Percentiles rank a stretch among this genome's conserved stretches.
These are phyloP conservation scores for Fagopyrum tataricum DNA, from an alignment of 148 eudicot species.

Conservation along the genomic window DNA sequence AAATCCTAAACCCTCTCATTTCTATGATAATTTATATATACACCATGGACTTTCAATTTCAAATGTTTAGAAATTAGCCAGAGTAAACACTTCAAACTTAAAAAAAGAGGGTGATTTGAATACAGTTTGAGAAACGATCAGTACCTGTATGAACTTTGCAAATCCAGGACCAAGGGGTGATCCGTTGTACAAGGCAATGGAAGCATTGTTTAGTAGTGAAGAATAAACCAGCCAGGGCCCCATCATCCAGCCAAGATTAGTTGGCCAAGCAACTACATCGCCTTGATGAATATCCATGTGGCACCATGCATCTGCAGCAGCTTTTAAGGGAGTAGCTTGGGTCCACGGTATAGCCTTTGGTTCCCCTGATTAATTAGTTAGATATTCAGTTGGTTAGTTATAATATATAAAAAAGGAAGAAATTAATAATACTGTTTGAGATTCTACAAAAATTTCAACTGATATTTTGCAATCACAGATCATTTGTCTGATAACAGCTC, in stretches of 20 bases:
- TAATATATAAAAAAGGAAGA: neutral
- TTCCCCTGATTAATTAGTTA: slow-evolving; percentile 41
- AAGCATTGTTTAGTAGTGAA: slow-evolving; percentile 69
- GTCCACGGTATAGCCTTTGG: slow-evolving; percentile 99
- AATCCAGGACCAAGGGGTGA: slow-evolving; percentile 85
- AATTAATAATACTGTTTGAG: neutral
- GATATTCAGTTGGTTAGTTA: neutral
- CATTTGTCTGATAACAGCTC: neutral
- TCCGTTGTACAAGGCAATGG: slow-evolving; percentile 84
- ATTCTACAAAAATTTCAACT: neutral
- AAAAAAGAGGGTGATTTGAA: neutral
- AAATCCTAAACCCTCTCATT: neutral
- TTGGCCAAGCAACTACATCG: slow-evolving; percentile 90
- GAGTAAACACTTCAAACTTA: neutral
- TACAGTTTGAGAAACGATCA: neutral
- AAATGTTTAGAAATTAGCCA: neutral
- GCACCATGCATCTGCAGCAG: slow-evolving; percentile 96
- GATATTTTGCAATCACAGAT: neutral
- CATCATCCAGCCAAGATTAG: slow-evolving; percentile 99
- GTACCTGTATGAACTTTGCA: slow-evolving; percentile 91
- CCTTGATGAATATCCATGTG: slow-evolving; percentile 78
- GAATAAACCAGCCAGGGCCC: slow-evolving; percentile 98
- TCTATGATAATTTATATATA: neutral
- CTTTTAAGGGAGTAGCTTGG: slow-evolving; percentile 71
- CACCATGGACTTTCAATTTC: neutral